Percentiles rank a stretch among this genome's conserved stretches.
phyloP scores from a whole-genome alignment of 306 rosid genomes.

The Rubus idaeus region DNA sequence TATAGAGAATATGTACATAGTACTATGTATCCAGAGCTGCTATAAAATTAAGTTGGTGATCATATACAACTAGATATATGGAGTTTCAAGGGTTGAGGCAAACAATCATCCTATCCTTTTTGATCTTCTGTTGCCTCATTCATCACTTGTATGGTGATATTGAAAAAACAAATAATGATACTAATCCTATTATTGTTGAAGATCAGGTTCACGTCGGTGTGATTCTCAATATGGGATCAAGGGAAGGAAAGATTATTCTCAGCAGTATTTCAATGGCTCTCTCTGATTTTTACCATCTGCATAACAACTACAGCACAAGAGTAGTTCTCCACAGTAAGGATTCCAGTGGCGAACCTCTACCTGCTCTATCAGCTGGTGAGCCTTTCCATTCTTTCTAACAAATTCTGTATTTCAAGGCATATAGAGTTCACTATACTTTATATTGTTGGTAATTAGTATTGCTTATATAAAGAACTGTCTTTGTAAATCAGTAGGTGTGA shows the following conservation, averaged over 20 bases:
- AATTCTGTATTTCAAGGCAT: no score
- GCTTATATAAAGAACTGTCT: no score
- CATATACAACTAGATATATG: neutral
- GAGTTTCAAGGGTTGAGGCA: neutral
- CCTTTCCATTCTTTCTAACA: neutral
- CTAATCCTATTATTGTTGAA: neutral
- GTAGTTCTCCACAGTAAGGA: constrained; percentile 18
- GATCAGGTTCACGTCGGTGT: constrained; percentile 15
- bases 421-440: neutral
- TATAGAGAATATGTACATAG: no score
- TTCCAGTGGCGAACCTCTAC: constrained; percentile 8
- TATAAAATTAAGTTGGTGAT: no score
- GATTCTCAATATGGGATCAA: constrained; percentile 15
- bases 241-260: constrained; percentile 15
- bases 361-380: constrained; percentile 3
- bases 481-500: no score
- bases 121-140: neutral
- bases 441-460: no score
- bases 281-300: constrained; percentile 15
- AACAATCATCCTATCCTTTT: neutral
- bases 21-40: no score
- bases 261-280: neutral
- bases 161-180: neutral
- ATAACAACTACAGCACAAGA: constrained; percentile 19
- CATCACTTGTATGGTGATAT: neutral